phyloP scores from a whole-genome alignment of 208 protist genomes.

The Acanthamoeba royreba region DNA sequence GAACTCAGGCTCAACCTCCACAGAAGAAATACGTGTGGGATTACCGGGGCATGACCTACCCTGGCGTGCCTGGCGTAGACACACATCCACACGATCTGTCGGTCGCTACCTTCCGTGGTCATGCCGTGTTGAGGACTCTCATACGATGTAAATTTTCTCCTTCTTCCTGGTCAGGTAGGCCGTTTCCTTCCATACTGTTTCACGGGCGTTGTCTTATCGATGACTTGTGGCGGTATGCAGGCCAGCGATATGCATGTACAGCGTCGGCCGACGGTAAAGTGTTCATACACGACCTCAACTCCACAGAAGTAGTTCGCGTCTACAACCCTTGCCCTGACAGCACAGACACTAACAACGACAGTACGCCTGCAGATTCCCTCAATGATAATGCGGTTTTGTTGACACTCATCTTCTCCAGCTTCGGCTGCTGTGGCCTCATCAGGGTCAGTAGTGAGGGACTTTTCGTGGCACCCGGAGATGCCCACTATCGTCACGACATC shows the following conservation, averaged over 20 bases:
- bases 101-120: not conserved
- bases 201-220: not conserved
- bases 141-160: constrained; percentile 9
- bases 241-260: constrained; percentile 1
- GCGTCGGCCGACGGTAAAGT: not conserved
- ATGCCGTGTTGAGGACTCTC: not conserved
- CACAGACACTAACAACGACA: not conserved
- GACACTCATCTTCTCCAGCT: not conserved
- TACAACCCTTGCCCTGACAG: not conserved
- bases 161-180: not conserved
- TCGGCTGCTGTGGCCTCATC: not conserved
- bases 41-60: not conserved
- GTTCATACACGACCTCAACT: not conserved
- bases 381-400: not conserved
- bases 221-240: not conserved
- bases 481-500: not conserved
- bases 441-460: not conserved
- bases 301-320: not conserved
- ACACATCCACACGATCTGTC: not conserved
- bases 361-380: not conserved
- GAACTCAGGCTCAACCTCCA: not conserved
- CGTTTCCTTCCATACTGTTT: not conserved
- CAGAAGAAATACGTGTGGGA: not conserved
- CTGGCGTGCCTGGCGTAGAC: not conserved
- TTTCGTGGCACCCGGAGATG: not conserved